Percentiles rank a stretch among this genome's conserved stretches.
Conservation (phyloP, 257 asterid species). For the Gentiana macrophylla region DNA sequence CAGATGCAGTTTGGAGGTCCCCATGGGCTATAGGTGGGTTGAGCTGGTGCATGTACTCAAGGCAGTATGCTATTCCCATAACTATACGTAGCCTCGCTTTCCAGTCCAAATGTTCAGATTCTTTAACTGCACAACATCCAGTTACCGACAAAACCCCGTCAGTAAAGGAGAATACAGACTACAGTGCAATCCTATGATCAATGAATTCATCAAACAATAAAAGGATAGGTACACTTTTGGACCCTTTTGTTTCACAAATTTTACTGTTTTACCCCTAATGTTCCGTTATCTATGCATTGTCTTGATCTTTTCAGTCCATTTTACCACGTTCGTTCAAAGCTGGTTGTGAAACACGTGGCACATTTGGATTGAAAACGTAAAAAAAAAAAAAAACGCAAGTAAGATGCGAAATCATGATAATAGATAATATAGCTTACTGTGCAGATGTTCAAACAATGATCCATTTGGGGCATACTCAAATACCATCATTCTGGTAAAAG, state of each 20-base stretch:
- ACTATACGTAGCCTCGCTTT: constrained; percentile 62
- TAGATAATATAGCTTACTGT: constrained; percentile 32
- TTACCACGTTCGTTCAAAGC: too few relatives aligned
- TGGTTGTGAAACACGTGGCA: too few relatives aligned
- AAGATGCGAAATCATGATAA: too few relatives aligned
- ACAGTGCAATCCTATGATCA: too few relatives aligned
- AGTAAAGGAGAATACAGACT: too few relatives aligned
- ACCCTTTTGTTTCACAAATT: too few relatives aligned
- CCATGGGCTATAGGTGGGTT: constrained; percentile 54
- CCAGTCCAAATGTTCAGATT: constrained; percentile 86
- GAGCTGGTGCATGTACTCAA: constrained; percentile 73
- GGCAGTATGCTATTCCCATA: constrained; percentile 68
- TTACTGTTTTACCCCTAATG: too few relatives aligned
- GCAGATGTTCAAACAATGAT: constrained; percentile 81
- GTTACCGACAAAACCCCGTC: neutral
- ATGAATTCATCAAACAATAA: neutral
- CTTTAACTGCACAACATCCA: constrained; percentile 48
- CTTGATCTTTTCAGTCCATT: too few relatives aligned
- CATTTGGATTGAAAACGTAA: too few relatives aligned
- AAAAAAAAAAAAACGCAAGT: too few relatives aligned
- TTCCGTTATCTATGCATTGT: too few relatives aligned
- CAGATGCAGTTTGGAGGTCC: constrained; percentile 55
- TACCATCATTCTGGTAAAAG: constrained; percentile 83
- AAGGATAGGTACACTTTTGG: neutral
- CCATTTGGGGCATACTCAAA: constrained; percentile 93